Conservation (phyloP, 345 rosid species). For the Iberis pinnata region DNA sequence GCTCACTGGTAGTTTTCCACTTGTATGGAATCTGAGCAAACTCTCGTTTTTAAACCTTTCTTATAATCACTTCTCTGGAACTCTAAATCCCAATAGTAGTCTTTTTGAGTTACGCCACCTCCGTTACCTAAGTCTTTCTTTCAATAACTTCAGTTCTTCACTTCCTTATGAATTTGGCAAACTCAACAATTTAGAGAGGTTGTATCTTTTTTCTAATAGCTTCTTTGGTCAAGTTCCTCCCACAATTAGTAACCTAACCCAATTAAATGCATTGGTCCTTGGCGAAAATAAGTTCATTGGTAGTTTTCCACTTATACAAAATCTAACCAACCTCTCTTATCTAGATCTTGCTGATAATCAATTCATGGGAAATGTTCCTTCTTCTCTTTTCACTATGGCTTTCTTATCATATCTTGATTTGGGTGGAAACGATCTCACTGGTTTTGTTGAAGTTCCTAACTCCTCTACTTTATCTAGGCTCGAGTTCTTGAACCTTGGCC, state of each 20-base stretch:
- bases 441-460: slow-evolving; percentile 4
- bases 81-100: not conserved
- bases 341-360: not conserved
- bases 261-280: not conserved
- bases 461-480: slow-evolving; percentile 7
- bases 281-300: not conserved
- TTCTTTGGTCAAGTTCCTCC: slow-evolving; percentile 1
- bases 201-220: slow-evolving; percentile 1
- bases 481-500: not conserved
- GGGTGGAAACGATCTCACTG: not conserved
- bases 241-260: slow-evolving; percentile 2
- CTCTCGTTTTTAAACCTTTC: not conserved
- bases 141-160: not conserved
- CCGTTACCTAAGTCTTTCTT: not conserved
- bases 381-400: slow-evolving; percentile 3
- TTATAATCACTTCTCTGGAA: slow-evolving; percentile 3
- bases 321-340: slow-evolving; percentile 1
- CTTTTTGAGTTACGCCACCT: slow-evolving; percentile 12
- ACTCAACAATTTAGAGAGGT: not conserved
- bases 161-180: slow-evolving; percentile 1
- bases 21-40: not conserved
- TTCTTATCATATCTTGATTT: not conserved
- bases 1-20: slow-evolving; percentile 13
- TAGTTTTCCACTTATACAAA: slow-evolving; percentile 6
- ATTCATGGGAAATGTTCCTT: slow-evolving; percentile 5